Evolutionary conservation across 2,329 filamentous ascomycete species (phyloP), one percentile per base, ranked within the genome.

Genomic region (Domatiomyces globalis): DNA sequence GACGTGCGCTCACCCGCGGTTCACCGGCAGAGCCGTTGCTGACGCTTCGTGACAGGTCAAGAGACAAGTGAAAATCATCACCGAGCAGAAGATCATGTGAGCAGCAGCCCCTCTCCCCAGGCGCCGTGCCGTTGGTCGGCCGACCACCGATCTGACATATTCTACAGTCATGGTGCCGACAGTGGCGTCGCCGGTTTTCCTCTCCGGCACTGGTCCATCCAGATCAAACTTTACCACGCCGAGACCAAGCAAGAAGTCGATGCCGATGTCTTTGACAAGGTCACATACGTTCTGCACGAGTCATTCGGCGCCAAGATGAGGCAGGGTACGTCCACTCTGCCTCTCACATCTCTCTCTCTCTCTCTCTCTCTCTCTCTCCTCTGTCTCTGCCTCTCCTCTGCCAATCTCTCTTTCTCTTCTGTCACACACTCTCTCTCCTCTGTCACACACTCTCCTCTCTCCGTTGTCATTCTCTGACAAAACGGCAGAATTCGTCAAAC

Each of bases 191-290:
- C 89, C 62, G 88, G 88, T 2, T 95, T 89, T 63, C 92, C 92
- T 9, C 89, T 95, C 80, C 84, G 92, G 67, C 76, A 80, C 70
- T 98, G 92, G 92, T 88, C 79, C 60, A 85, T 96, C 66, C 83
- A 85, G 69, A 75, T 98, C 60, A 87, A 80, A 69, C 69, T 96
- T 49, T 68, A 95, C 51, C 56, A 61, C 44, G 54, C 57, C 18
- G 59, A 61, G 29, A 60, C 58, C 27, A 88, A 95, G 59, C 85
- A 94, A 62, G 80, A 86, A 57, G 89, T 88, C 60, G 85, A 92
- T 60, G 88, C 90, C 50, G 86, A 73, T 60, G 79, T 88, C 68
- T 96, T 95, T 72, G 86, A 87, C 65, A 95, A 94, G 73, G 90
- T 85, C 43, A 83, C 83, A 51, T 98, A 95, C 73, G 85, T 87